Base-by-base conservation (phyloP, 768 basidiomycete species). In the Amanita pallidorosea region DNA sequence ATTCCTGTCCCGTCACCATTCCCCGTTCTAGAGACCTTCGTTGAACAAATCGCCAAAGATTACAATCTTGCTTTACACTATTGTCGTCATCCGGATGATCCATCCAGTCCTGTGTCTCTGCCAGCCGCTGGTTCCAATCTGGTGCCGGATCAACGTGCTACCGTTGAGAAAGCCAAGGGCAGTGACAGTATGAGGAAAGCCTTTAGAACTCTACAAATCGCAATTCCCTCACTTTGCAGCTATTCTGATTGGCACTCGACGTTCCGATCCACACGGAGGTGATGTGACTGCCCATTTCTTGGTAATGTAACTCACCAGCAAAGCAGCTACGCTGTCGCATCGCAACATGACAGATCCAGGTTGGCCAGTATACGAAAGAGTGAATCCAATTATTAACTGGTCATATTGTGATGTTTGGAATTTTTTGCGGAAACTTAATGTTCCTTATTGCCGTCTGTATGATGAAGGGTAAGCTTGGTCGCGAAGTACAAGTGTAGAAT, bases 371-470 rank as follows among this genome's bases (percentile, higher is more conserved):
- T 92, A 92, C 57, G 84, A 91, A 62, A 81, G 96, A 17, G 79
- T 98, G 17, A 94, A 98, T 61, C 96, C 96, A 0, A 86, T 99
- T 58, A 88, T 99, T 52, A 84, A 97, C 62, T 99, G 96, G 96
- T 74, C 81, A 1, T 99, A 99, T 66, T 63, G 67, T 8, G 81
- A 94, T 55, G 80, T 99, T 4, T 99, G 96, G 96, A 68, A 70
- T 2, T 99, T 94, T 68, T 70, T 99, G 40, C 74, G 80, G 15
- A 67, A 69, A 46, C 66, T 93, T 17, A 63, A 80, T 3, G 80
- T 99, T 4, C 88, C 87, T 2, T 99, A 94, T 63, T 99, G 96
- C 63, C 62, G 65, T 34, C 63, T 99, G 38, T 99, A 99, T 60
- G 91, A 98, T 58, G 73, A 87, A 67, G 96, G 95, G 88, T 94